Evolutionary conservation across 2,329 filamentous ascomycete species (phyloP), one percentile per base, ranked within the genome.

Genomic region (Plectosphaerella cucumerina): DNA sequence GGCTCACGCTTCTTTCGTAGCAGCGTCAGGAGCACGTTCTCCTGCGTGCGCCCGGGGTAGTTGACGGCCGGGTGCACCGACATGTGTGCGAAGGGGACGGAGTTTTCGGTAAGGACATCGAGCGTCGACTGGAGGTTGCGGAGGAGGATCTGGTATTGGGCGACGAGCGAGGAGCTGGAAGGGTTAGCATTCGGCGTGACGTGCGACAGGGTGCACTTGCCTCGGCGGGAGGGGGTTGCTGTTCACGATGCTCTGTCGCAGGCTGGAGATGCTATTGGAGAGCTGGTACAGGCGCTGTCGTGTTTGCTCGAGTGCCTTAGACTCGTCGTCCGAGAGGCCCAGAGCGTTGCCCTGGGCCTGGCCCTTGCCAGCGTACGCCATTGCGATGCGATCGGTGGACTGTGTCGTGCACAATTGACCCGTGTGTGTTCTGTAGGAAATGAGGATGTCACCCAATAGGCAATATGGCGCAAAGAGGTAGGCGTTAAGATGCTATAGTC

Each of bases 1-100:
- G 89, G 89, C 58, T 94, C 90, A 46, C 91, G 78, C 65, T 94
- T 94, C 70, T 94, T 95, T 37, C 90, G 85, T 31, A 95, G 74
- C 2, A 96, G 75, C 59, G 86, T 81, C 22, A 81, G 76, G 1
- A 93, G 76, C 4, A 89, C 75, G 46, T 67, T 70, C 65, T 87
- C 82, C 53, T 89, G 84, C 5, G 79, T 85, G 59, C 80, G 85
- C 35, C 82, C 86, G 5, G 83, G 90, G 68, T 82, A 94, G 65
- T 85, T 84, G 2, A 89, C 87, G 12, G 85, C 83, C 0, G 90
- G 90, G 63, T 89, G 90, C 20, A 89, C 81, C 56, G 88, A 86
- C 48, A 90, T 77, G 50, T 83, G 82, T 51, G 77, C 78, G 55
- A 95, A 83, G 44, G 90, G 78, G 41, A 85, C 78, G 39, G 80